Conservation (phyloP, 257 asterid species). For the Ehretia macrophylla region DNA sequence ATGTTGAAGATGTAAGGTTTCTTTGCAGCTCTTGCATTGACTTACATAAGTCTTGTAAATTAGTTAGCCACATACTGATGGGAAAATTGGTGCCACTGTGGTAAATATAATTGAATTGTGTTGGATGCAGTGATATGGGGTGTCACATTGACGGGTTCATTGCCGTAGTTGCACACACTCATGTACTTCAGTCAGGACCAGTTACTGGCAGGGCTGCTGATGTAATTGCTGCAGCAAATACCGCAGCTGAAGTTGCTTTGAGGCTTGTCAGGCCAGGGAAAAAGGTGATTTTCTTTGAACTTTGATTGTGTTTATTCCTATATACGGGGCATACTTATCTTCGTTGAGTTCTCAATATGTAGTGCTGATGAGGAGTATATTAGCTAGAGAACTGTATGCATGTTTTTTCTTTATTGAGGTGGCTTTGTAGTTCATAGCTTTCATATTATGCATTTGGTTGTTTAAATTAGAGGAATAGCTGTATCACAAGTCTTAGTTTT, state of each 20-base stretch:
- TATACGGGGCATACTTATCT: conserved; percentile 19
- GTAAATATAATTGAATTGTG: conserved; percentile 4
- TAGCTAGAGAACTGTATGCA: too few species aligned
- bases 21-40: background rate
- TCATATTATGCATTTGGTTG: too few species aligned
- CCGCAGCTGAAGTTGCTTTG: conserved; percentile 85
- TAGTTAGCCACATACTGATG: too few species aligned
- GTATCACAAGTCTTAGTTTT: too few species aligned
- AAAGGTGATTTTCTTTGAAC: conserved; percentile 32
- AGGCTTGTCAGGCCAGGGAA: conserved; percentile 81
- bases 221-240: conserved; percentile 80
- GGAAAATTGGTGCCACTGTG: background rate
- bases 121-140: conserved; percentile 58
- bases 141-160: conserved; percentile 91
- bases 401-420: too few species aligned
- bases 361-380: too few species aligned
- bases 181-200: conserved; percentile 71
- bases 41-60: background rate
- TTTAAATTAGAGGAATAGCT: too few species aligned
- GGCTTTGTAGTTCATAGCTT: too few species aligned
- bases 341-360: too few species aligned
- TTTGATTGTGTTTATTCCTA: background rate
- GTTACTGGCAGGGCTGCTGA: conserved; percentile 84
- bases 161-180: conserved; percentile 79
- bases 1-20: conserved; percentile 57